These are phyloP conservation scores for Pelagomonas calceolata DNA, from an alignment of 108 stramenopile genomes.

Conservation along the genomic window DNA sequence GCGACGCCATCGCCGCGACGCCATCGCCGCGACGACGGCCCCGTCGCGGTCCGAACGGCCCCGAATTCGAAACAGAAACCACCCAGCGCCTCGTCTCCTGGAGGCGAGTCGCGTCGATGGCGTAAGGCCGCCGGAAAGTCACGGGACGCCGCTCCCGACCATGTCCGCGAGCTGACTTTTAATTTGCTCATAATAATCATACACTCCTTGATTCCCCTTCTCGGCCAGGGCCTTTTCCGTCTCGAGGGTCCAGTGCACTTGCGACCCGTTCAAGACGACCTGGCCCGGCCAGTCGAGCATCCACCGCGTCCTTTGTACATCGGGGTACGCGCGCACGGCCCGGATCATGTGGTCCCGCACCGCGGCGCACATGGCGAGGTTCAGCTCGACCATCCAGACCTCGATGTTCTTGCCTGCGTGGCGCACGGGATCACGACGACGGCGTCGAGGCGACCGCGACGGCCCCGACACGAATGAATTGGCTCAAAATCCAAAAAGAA, in stretches of 20 bases:
- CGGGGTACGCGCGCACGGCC: constrained; percentile 27
- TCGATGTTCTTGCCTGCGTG: constrained; percentile 51
- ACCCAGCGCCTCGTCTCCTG: too few relatives aligned
- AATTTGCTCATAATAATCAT: constrained; percentile 29
- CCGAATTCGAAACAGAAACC: too few relatives aligned
- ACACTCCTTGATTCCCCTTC: constrained; percentile 27
- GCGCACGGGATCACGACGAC: too few relatives aligned
- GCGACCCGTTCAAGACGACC: constrained; percentile 18
- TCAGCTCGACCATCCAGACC: constrained; percentile 51
- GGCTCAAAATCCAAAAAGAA: too few relatives aligned
- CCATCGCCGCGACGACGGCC: too few relatives aligned
- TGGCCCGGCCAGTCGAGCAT: constrained; percentile 38
- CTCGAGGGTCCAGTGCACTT: constrained; percentile 34
- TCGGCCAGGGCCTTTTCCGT: constrained; percentile 19
- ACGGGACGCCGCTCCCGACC: constrained; percentile 37
- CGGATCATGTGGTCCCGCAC: constrained; percentile 30
- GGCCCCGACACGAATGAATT: too few relatives aligned
- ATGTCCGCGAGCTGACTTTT: constrained; percentile 32
- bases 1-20: too few relatives aligned
- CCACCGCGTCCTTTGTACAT: constrained; percentile 30
- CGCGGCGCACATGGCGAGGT: constrained; percentile 39
- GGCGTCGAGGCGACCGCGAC: too few relatives aligned
- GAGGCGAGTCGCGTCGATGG: too few relatives aligned
- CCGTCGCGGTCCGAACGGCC: too few relatives aligned
- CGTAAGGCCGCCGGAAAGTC: too few relatives aligned